Percentiles rank a stretch among this genome's conserved stretches.
phyloP scores from a whole-genome alignment of 1,284 basidiomycete genomes.

The Exobasidium cylindrosporum region DNA sequence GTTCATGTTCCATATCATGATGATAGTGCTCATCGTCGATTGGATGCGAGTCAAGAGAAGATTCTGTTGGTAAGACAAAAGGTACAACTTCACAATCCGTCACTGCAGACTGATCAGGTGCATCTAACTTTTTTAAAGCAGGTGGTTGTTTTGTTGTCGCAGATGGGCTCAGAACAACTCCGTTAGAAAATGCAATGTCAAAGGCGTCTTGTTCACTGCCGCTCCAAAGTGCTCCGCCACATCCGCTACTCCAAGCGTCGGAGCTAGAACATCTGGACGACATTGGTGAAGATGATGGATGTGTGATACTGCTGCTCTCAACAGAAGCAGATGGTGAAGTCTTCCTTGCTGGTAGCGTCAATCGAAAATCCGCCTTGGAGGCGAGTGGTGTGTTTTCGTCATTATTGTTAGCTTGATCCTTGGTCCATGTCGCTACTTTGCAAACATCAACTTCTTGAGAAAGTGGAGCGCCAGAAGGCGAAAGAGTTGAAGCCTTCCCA shows the following conservation, averaged over 20 bases:
- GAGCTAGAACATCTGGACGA: slow-evolving; percentile 14
- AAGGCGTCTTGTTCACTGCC: background rate
- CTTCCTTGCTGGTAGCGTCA: background rate
- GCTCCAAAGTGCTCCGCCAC: background rate
- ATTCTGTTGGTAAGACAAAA: no score
- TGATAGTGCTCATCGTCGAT: background rate
- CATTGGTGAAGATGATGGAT: slow-evolving; percentile 16
- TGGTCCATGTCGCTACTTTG: background rate
- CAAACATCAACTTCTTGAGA: background rate
- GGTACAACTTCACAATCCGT: no score
- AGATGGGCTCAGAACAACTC: background rate
- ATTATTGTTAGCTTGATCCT: background rate
- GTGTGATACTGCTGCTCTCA: background rate
- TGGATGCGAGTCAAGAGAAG: no score
- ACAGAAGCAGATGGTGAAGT: background rate
- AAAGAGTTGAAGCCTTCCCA: no score
- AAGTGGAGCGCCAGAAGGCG: background rate
- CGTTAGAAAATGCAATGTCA: background rate
- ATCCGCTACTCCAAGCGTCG: slow-evolving; percentile 11
- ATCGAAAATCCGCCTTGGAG: background rate
- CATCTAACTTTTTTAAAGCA: background rate
- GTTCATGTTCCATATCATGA: slow-evolving; percentile 5
- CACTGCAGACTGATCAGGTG: no score
- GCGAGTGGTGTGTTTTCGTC: background rate
- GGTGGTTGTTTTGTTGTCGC: background rate